phyloP scores from a whole-genome alignment of 2,329 filamentous ascomycete genomes.

The Rutstroemia sp. region DNA sequence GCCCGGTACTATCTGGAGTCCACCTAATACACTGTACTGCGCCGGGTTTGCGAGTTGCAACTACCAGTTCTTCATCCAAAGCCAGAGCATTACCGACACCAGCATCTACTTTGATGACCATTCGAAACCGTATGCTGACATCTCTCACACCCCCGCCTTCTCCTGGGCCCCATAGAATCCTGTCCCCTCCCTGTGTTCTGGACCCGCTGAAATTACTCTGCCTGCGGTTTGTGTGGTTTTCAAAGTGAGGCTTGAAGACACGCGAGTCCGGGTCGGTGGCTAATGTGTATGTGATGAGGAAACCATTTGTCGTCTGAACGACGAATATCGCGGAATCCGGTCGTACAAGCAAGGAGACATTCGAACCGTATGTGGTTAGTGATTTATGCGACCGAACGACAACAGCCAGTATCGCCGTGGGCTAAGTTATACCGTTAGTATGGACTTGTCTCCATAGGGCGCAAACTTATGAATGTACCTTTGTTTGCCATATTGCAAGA shows the following conservation, averaged over 20 bases:
- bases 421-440: slow-evolving; percentile 42
- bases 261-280: slow-evolving; percentile 74
- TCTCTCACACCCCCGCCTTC: slow-evolving; percentile 79
- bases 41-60: slow-evolving; percentile 83
- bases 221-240: slow-evolving; percentile 55
- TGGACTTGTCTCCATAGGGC: neutral
- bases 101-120: slow-evolving; percentile 97
- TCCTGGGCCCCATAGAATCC: slow-evolving; percentile 66
- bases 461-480: slow-evolving; percentile 46
- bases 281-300: slow-evolving; percentile 89
- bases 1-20: slow-evolving; percentile 74
- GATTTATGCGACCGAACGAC: slow-evolving; percentile 77
- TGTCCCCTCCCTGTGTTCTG: slow-evolving; percentile 40
- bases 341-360: slow-evolving; percentile 75
- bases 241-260: slow-evolving; percentile 79
- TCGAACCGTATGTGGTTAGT: slow-evolving; percentile 74
- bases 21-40: slow-evolving; percentile 97
- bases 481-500: slow-evolving; percentile 94
- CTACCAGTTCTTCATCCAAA: slow-evolving; percentile 84
- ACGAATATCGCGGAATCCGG: slow-evolving; percentile 91
- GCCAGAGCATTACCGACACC: slow-evolving; percentile 84
- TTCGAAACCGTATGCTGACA: slow-evolving; percentile 84
- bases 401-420: slow-evolving; percentile 79
- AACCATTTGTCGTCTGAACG: slow-evolving; percentile 77
- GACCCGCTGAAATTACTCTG: slow-evolving; percentile 55